Evolutionary conservation across 768 basidiomycete genomes (phyloP).

Genomic region (Serendipita sp.): DNA sequence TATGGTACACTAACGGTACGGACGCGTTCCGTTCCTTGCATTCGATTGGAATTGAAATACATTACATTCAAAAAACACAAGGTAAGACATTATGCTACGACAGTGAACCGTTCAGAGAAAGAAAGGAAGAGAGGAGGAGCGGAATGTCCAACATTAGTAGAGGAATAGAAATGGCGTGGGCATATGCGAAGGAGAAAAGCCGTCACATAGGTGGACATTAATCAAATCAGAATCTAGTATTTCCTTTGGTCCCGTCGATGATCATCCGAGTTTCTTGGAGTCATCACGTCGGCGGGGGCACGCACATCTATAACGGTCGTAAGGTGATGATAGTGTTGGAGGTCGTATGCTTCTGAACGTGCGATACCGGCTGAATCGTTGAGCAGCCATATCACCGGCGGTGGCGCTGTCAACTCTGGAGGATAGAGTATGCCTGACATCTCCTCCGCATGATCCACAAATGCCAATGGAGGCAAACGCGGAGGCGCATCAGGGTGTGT

Average conservation of each 20-base stretch:
- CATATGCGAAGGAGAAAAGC: too few species aligned
- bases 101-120: too few species aligned
- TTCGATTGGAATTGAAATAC: too few species aligned
- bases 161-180: too few species aligned
- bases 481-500: constrained; percentile 67
- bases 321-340: constrained; percentile 58
- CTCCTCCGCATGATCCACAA: constrained; percentile 61
- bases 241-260: not conserved
- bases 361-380: constrained; percentile 62
- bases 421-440: constrained; percentile 68
- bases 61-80: too few species aligned
- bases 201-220: too few species aligned
- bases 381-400: constrained; percentile 73
- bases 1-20: too few species aligned
- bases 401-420: constrained; percentile 61
- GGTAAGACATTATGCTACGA: too few species aligned
- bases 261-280: not conserved
- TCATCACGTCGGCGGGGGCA: constrained; percentile 31
- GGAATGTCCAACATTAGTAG: too few species aligned
- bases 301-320: constrained; percentile 54
- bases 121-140: too few species aligned
- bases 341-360: constrained; percentile 55
- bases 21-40: too few species aligned
- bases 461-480: constrained; percentile 48
- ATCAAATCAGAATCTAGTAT: not conserved